These are phyloP conservation scores for Closterium sp. DNA, from an alignment of 139 green algal genomes.

Conservation along the genomic window DNA sequence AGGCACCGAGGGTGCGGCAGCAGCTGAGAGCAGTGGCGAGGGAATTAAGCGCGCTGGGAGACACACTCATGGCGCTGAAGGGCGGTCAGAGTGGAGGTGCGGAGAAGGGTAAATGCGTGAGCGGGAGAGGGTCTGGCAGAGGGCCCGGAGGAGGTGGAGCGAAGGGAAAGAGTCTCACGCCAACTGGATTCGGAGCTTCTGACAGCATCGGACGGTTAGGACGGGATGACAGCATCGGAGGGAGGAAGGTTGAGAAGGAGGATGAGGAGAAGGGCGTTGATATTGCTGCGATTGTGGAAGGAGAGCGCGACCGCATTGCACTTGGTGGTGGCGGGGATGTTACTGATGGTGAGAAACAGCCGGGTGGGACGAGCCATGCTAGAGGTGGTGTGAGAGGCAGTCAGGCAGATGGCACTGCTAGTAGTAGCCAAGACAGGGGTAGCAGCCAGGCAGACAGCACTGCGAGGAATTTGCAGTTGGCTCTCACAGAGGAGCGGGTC, in stretches of 20 bases:
- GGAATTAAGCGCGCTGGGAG: background rate
- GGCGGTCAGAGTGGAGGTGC: no score
- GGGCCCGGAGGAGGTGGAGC: background rate
- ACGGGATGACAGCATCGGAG: background rate
- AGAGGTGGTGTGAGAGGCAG: no score
- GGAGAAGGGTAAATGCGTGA: background rate
- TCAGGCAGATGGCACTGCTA: background rate
- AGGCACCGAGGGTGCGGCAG: background rate
- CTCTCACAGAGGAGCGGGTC: constrained; percentile 10
- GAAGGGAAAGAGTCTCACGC: background rate
- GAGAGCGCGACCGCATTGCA: background rate
- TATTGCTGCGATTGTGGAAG: background rate
- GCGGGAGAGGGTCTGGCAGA: background rate
- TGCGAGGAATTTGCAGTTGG: background rate
- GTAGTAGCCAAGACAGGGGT: background rate
- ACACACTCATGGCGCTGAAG: background rate
- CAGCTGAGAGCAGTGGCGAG: background rate
- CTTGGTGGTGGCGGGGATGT: no score
- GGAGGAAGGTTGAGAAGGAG: background rate
- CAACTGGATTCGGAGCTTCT: background rate
- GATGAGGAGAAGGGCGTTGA: background rate
- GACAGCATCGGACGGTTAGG: background rate
- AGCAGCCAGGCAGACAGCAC: constrained; percentile 1
- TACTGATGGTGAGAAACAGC: no score
- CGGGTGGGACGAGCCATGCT: no score